Percentiles rank a stretch among this genome's conserved stretches.
Conservation (phyloP, 371 early-diverging fungal genomes). For the Syncephalastrum monosporum region DNA sequence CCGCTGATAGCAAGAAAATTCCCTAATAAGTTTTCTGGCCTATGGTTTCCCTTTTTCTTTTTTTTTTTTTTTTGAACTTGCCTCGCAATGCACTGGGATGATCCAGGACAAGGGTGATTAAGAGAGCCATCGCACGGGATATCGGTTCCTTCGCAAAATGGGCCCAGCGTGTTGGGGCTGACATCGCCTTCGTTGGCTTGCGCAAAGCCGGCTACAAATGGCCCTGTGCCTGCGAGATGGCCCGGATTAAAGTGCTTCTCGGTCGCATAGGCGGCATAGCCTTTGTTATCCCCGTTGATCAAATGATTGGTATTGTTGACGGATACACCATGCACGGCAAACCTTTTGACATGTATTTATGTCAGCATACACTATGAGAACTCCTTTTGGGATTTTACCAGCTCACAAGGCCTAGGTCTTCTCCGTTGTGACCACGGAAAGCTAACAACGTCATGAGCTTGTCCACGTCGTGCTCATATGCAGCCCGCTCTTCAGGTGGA, state of each 20-base stretch:
- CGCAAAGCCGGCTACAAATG: conserved; percentile 64
- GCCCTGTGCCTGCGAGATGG: conserved; percentile 19
- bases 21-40: neutral
- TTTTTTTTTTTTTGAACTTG: conserved; percentile 16
- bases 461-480: conserved; percentile 58
- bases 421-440: conserved; percentile 27
- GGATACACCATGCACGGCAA: conserved; percentile 67
- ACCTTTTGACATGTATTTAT: conserved; percentile 33
- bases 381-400: conserved; percentile 26
- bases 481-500: conserved; percentile 51
- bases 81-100: conserved; percentile 41
- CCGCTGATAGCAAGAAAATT: neutral
- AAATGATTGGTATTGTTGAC: conserved; percentile 56
- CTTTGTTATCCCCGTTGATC: conserved; percentile 72
- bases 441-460: conserved; percentile 49
- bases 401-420: conserved; percentile 36
- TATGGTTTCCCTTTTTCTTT: too few species aligned
- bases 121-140: conserved; percentile 59
- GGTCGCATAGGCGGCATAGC: conserved; percentile 57
- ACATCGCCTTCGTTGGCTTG: conserved; percentile 70
- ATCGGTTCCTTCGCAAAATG: conserved; percentile 60
- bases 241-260: conserved; percentile 40
- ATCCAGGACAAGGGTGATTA: conserved; percentile 32
- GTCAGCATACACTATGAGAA: neutral
- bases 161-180: conserved; percentile 60